Base-by-base conservation (phyloP, 805 yeast genomes). In the Geotrichum ghanense region DNA sequence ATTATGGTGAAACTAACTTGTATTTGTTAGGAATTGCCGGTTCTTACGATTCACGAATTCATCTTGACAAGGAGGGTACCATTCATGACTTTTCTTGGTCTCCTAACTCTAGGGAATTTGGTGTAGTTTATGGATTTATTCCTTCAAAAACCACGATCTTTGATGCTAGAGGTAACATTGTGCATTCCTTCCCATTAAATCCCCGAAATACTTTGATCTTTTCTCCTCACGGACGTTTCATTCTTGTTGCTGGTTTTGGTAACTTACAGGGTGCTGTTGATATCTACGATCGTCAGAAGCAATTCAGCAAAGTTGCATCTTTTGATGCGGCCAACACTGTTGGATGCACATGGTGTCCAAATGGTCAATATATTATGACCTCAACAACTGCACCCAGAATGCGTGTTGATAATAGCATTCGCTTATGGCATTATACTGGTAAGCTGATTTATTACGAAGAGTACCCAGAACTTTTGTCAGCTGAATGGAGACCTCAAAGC, bases 31-130 rank as follows among this genome's bases (percentile, higher is more conserved):
- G 95, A 50, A 84, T 92, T 54, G 88, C 95, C 27, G 95, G 96
- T 12, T 78, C 89, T 35, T 89, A 86, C 58, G 95, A 90, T 60
- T 83, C 88, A 47, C 75, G 95, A 59, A 89, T 92, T 57, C 75
- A 79, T 48, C 76, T 92, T 57, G 87, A 85, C 52, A 81, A 85
- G 57, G 95, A 88, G 60, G 97, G 97, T 25, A 97, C 99, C 41
- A 88, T 92, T 56, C 97, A 92, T 68, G 98, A 92, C 65, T 85
- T 90, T 51, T 81, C 92, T 20, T 92, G 99, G 99, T 83, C 95
- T 22, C 96, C 97, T 49, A 79, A 88, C 45, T 86, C 95, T 17
- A 76, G 95, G 56, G 97, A 92, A 68, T 94, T 92, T 70, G 97
- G 96, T 50, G 98, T 92, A 41, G 87, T 85, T 47, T 89, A 89